A percentile compares a stretch with the other conserved stretches of the same genome.
phyloP scores from a whole-genome alignment of 768 basidiomycete species.

The Porpolomopsis calyptriformis region DNA sequence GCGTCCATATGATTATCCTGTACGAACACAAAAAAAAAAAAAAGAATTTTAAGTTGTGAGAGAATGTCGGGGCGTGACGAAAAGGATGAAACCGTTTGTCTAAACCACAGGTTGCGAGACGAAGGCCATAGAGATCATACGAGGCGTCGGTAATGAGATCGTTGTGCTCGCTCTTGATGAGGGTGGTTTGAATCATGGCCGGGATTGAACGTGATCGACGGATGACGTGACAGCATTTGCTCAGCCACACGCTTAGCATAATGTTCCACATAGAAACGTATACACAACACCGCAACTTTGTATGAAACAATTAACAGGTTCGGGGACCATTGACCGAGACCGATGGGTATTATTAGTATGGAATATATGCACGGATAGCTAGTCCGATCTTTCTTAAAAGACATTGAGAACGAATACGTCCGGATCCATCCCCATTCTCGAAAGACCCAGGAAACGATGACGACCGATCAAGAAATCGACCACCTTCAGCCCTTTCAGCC shows the following conservation, averaged over 20 bases:
- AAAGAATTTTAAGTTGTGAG: constrained; percentile 10
- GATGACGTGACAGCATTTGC: no score
- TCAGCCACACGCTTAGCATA: no score
- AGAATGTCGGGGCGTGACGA: no score
- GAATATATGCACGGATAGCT: no score
- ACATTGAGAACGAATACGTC: constrained; percentile 28
- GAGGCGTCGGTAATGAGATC: constrained; percentile 79
- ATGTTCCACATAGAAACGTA: no score
- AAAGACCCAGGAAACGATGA: constrained; percentile 23
- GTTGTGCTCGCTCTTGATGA: constrained; percentile 67
- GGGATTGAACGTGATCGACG: neutral
- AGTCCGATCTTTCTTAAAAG: no score
- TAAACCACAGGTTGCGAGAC: constrained; percentile 69
- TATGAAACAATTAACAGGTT: no score
- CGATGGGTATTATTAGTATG: no score
- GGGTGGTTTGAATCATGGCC: constrained; percentile 66
- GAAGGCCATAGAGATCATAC: constrained; percentile 85
- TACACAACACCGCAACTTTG: no score
- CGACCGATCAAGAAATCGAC: constrained; percentile 42
- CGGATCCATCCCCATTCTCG: constrained; percentile 20
- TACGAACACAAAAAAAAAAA: neutral
- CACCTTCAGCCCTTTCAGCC: constrained; percentile 38
- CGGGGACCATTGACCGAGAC: no score
- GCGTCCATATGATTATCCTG: constrained; percentile 80
- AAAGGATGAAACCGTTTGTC: constrained; percentile 80